Base-by-base conservation (phyloP, 495 filamentous ascomycete genomes). In the Geoglossum glabrum region DNA sequence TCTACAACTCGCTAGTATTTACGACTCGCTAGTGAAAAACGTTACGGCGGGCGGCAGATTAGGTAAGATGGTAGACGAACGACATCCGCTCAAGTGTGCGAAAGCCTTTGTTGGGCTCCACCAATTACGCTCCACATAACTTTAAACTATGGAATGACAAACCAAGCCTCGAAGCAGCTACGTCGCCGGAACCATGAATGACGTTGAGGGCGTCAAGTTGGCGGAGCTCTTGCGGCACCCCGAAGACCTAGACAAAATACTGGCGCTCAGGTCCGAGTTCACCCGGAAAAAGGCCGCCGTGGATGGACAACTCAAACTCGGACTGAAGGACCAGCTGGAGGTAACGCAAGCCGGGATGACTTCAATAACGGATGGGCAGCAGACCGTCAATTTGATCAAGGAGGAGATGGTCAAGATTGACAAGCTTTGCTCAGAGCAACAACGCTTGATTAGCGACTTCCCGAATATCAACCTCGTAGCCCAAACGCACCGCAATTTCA, bases 361-460 rank as follows among this genome's bases (percentile, higher is more conserved):
- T 57, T 79, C 81, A 36, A 81, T 98, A 59, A 78, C 77, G 43
- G 87, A 95, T 69, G 89, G 87, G 54, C 88, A 95, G 69, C 81
- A 87, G 62, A 85, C 83, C 52, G 82, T 97, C 13, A 81, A 85
- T 60, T 79, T 81, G 61, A 95, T 95, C 64, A 90, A 90, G 69
- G 93, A 97, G 64, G 92, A 97, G 73, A 90, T 99, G 76, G 84
- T 89, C 74, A 92, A 92, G 70, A 96, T 99, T 68, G 93, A 97
- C 70, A 90, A 89, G 74, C 77, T 99, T 54, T 97, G 92, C 71
- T 85, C 87, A 59, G 93, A 97, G 68, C 86, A 87, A 54, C 90
- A 97, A 72, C 82, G 85, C 64, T 95, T 95, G 79, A 95, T 97
- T 58, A 79, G 83, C 59, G 92, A 97, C 72, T 99, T 99, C 67